These are phyloP conservation scores for Triticum aestivum DNA, from an alignment of 176 grass and related monocot species.

Conservation along the genomic window DNA sequence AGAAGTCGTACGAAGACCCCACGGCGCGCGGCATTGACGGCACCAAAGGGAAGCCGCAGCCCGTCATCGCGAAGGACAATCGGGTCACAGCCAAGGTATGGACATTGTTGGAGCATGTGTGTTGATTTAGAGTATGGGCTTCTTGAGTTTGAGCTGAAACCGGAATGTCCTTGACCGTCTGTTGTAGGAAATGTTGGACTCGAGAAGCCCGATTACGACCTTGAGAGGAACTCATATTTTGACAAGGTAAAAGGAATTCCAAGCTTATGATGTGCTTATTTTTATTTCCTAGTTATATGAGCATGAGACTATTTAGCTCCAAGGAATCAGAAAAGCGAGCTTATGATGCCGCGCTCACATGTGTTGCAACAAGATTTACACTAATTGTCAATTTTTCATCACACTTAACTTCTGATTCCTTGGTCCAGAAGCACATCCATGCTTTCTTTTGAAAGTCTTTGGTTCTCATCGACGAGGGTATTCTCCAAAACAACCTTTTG, in stretches of 20 bases:
- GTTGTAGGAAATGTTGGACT: conserved; percentile 56
- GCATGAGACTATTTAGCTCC: not conserved
- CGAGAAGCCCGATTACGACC: conserved; percentile 33
- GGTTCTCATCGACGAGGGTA: conserved; percentile 92
- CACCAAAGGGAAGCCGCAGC: conserved; percentile 10
- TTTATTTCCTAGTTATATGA: not conserved
- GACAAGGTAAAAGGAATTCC: too few species aligned
- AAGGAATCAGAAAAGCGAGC: too few species aligned
- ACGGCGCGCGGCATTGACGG: not conserved
- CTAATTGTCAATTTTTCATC: conserved; percentile 49
- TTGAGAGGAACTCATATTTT: conserved; percentile 45
- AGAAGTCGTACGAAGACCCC: conserved; percentile 11
- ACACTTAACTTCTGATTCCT: conserved; percentile 91
- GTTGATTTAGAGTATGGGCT: not conserved
- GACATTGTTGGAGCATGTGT: too few species aligned
- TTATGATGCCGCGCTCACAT: too few species aligned
- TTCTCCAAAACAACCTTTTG: conserved; percentile 99
- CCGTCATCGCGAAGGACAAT: conserved; percentile 42
- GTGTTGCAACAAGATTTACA: conserved; percentile 14
- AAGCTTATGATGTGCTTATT: too few species aligned
- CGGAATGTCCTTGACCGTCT: not conserved
- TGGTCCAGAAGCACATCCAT: conserved; percentile 75
- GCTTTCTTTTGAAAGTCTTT: conserved; percentile 78
- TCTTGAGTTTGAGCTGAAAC: conserved; percentile 13
- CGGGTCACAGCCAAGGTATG: conserved; percentile 58